Evolutionary conservation across 1,284 basidiomycete species (phyloP).

Genomic region (Jaminaea rosea): DNA sequence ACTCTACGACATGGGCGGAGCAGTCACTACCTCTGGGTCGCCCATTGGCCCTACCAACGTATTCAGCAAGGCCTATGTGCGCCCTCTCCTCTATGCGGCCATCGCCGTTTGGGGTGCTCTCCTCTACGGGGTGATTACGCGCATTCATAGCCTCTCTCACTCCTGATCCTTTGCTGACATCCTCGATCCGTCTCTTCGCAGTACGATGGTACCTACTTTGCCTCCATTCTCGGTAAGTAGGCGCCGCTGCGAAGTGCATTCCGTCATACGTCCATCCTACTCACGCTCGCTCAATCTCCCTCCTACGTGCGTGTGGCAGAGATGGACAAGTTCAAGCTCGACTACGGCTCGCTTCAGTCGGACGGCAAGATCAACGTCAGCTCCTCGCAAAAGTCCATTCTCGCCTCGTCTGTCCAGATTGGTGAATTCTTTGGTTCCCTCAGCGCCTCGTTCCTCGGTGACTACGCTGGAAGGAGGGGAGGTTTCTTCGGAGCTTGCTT

Average conservation of each 20-base stretch:
- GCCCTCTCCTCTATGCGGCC: slow-evolving; percentile 33
- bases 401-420: slow-evolving; percentile 50
- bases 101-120: slow-evolving; percentile 41
- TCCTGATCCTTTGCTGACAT: not conserved
- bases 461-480: slow-evolving; percentile 48
- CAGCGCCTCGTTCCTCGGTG: slow-evolving; percentile 48
- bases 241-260: not conserved
- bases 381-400: slow-evolving; percentile 32
- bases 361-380: slow-evolving; percentile 24
- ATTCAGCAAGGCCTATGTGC: slow-evolving; percentile 34
- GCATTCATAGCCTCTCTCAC: not conserved
- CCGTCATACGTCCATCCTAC: not conserved
- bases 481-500: slow-evolving; percentile 45
- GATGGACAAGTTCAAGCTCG: slow-evolving; percentile 34
- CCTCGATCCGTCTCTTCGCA: not conserved
- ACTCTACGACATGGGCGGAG: no score
- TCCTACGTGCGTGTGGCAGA: slow-evolving; percentile 49
- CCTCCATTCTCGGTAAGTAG: not conserved
- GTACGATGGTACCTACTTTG: slow-evolving; percentile 29
- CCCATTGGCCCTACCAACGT: slow-evolving; percentile 27
- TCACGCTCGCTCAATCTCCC: slow-evolving; percentile 18
- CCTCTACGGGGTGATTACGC: slow-evolving; percentile 43
- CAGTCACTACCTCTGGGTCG: slow-evolving; percentile 4
- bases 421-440: slow-evolving; percentile 50
- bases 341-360: slow-evolving; percentile 36